phyloP scores from a whole-genome alignment of 495 filamentous ascomycete species.

The Pseudevernia furfuracea region DNA sequence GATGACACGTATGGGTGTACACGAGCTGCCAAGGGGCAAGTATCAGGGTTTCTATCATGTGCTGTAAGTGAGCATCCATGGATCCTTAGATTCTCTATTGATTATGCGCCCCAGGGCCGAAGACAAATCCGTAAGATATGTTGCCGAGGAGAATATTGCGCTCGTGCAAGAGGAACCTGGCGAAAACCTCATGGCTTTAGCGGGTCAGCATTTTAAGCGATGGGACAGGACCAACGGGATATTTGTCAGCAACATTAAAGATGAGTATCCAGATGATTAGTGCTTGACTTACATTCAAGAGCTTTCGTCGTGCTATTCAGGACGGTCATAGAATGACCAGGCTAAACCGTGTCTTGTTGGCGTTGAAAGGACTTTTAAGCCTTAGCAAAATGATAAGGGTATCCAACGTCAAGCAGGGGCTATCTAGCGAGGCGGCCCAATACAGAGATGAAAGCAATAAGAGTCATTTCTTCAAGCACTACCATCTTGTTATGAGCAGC shows the following conservation, averaged over 20 bases:
- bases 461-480: neutral
- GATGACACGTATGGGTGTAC: slow-evolving; percentile 57
- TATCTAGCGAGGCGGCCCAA: neutral
- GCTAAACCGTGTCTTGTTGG: neutral
- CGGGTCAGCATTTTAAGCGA: slow-evolving; percentile 82
- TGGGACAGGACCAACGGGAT: slow-evolving; percentile 58
- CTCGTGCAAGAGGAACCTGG: slow-evolving; percentile 48
- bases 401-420: neutral
- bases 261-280: slow-evolving; percentile 81
- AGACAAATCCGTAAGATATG: slow-evolving; percentile 64
- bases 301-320: neutral
- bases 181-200: slow-evolving; percentile 53
- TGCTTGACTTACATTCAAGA: neutral
- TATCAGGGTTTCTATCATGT: slow-evolving; percentile 78
- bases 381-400: neutral
- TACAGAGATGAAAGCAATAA: neutral
- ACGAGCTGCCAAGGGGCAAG: slow-evolving; percentile 52
- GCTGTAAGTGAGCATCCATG: slow-evolving; percentile 50
- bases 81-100: slow-evolving; percentile 5
- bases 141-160: slow-evolving; percentile 82
- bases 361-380: neutral
- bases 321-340: neutral
- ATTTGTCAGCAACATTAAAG: slow-evolving; percentile 81
- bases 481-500: neutral
- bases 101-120: slow-evolving; percentile 46